These are phyloP conservation scores for Cicer arietinum DNA, from an alignment of 306 rosid genomes.

Conservation along the genomic window DNA sequence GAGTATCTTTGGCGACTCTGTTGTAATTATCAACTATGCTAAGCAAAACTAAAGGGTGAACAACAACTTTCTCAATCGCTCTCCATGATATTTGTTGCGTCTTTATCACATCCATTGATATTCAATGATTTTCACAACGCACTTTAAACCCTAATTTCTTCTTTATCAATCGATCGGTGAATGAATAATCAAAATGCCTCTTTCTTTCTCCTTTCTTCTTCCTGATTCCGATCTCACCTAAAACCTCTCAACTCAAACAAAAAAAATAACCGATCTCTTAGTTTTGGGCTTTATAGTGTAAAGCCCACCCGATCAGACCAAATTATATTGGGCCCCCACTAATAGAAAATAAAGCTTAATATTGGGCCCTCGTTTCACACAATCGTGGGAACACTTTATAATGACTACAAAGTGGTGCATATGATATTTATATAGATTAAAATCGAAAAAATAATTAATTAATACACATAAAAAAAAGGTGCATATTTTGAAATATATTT, in stretches of 20 bases:
- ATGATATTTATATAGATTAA: no score
- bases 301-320: not conserved
- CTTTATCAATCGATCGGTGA: not conserved
- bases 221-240: conserved; percentile 27
- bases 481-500: no score
- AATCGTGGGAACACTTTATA: no score
- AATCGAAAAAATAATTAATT: no score
- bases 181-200: not conserved
- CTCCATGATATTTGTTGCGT: conserved; percentile 75
- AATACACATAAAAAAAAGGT: no score
- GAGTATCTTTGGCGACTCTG: conserved; percentile 85
- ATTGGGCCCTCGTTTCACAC: no score
- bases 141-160: conserved; percentile 6
- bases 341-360: no score
- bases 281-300: not conserved
- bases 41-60: conserved; percentile 85
- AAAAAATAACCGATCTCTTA: not conserved
- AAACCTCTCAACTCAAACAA: not conserved
- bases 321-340: not conserved
- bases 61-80: conserved; percentile 81
- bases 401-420: no score
- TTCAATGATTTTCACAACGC: not conserved
- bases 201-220: not conserved
- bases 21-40: conserved; percentile 94
- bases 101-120: conserved; percentile 80